These are phyloP conservation scores for Bacterosira constricta DNA, from an alignment of 108 stramenopile genomes.

Conservation along the genomic window DNA sequence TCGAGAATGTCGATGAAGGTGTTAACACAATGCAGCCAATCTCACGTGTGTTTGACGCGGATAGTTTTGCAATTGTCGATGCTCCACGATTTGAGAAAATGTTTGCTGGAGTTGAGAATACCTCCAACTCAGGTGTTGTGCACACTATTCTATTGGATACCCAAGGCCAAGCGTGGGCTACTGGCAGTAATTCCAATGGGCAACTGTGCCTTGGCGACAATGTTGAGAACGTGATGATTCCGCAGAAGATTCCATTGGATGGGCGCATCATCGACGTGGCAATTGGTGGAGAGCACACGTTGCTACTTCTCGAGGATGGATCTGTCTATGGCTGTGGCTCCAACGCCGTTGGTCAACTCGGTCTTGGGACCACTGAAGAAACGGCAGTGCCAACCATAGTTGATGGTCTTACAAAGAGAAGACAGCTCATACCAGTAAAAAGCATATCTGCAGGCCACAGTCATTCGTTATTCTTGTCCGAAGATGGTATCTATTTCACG, in stretches of 20 bases:
- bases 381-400: slow-evolving; percentile 17
- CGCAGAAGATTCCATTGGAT: slow-evolving; percentile 38
- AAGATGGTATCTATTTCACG: slow-evolving; percentile 34
- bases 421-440: too few species aligned
- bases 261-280: slow-evolving; percentile 47
- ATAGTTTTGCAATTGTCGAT: slow-evolving; percentile 10
- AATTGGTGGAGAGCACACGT: slow-evolving; percentile 52
- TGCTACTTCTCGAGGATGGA: slow-evolving; percentile 37
- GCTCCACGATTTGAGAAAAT: slow-evolving; percentile 32
- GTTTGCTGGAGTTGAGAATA: slow-evolving; percentile 46
- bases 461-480: slow-evolving; percentile 39
- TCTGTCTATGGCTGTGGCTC: slow-evolving; percentile 52
- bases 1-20: slow-evolving; percentile 1
- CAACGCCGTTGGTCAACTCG: slow-evolving; percentile 55
- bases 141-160: slow-evolving; percentile 43
- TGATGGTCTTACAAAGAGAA: slow-evolving; percentile 14
- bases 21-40: slow-evolving; percentile 22
- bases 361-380: slow-evolving; percentile 18
- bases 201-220: slow-evolving; percentile 43
- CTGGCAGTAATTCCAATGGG: slow-evolving; percentile 38
- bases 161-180: slow-evolving; percentile 41
- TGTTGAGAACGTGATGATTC: slow-evolving; percentile 34
- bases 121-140: slow-evolving; percentile 16
- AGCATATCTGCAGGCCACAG: slow-evolving; percentile 30
- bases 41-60: slow-evolving; percentile 31